phyloP scores from a whole-genome alignment of 441 rosid species.

The Croton setiger region DNA sequence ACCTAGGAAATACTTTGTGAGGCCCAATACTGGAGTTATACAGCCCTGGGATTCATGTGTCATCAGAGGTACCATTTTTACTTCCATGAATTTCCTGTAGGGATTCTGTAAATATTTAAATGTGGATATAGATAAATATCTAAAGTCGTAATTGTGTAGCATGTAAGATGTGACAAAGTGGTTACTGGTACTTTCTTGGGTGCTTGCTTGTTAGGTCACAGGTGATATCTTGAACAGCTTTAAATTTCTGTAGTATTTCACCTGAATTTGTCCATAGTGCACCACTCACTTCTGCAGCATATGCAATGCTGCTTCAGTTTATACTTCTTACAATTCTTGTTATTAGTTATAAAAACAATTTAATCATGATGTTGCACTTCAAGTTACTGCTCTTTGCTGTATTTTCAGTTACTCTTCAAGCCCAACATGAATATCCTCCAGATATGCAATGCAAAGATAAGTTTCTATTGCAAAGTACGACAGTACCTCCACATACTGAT shows the following conservation, averaged over 20 bases:
- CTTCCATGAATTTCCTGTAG: neutral
- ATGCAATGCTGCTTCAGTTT: constrained; percentile 1
- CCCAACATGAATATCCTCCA: constrained; percentile 72
- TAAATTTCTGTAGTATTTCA: neutral
- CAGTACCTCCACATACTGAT: constrained; percentile 70
- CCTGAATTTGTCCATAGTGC: constrained; percentile 3
- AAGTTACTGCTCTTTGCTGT: constrained; percentile 13
- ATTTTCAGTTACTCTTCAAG: constrained; percentile 84
- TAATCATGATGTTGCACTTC: neutral
- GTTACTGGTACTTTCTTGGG: constrained; percentile 2
- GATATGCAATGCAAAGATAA: constrained; percentile 98
- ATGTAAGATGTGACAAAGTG: constrained; percentile 4
- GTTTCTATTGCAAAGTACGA: constrained; percentile 88
- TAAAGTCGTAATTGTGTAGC: neutral
- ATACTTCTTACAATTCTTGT: neutral
- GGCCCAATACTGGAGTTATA: constrained; percentile 91
- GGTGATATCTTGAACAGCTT: constrained; percentile 5
- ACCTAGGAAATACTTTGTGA: constrained; percentile 96
- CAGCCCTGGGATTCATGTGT: constrained; percentile 92
- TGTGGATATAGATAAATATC: neutral
- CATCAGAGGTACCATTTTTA: constrained; percentile 58
- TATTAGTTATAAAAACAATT: constrained; percentile 6
- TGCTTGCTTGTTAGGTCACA: too few relatives aligned
- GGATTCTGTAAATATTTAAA: neutral
- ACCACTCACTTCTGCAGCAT: constrained; percentile 1